These are phyloP conservation scores for Aspergillus sclerotiicarbonarius DNA, from an alignment of 495 filamentous ascomycete genomes.

Conservation along the genomic window DNA sequence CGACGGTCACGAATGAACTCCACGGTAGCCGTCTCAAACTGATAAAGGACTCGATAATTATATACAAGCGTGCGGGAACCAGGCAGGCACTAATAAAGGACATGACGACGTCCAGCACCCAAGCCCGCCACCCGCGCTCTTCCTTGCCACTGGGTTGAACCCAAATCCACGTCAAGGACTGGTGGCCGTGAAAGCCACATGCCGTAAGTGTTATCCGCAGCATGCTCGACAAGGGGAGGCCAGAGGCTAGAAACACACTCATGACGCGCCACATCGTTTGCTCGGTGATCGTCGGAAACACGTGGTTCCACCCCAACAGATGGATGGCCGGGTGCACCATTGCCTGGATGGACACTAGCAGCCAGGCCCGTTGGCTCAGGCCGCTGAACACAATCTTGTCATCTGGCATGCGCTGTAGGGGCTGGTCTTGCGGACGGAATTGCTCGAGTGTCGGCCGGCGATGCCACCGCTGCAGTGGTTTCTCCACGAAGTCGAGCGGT, in stretches of 20 bases:
- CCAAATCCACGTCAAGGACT: constrained; percentile 1
- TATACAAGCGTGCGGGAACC: not conserved
- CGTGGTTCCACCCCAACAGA: not conserved
- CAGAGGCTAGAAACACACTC: not conserved
- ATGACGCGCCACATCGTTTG: not conserved
- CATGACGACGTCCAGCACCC: not conserved
- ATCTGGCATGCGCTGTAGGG: constrained; percentile 2
- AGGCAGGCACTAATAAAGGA: not conserved
- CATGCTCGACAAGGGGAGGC: not conserved
- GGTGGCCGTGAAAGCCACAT: not conserved
- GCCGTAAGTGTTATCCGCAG: not conserved
- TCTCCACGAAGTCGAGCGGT: not conserved
- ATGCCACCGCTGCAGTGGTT: constrained; percentile 5
- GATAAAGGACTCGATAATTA: constrained; percentile 3
- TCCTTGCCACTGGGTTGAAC: not conserved
- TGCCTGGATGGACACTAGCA: not conserved
- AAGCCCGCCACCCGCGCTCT: not conserved
- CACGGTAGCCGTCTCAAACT: not conserved
- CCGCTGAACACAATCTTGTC: not conserved
- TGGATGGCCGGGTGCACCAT: constrained; percentile 2
- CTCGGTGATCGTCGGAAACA: constrained; percentile 1
- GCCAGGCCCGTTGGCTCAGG: not conserved
- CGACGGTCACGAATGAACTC: not conserved
- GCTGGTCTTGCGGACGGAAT: not conserved
- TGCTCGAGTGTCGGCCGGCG: constrained; percentile 1